Evolutionary conservation across 108 stramenopile genomes (phyloP), one percentile per base, ranked within the genome.

Genomic region (Cyclostephanos tholiformis): DNA sequence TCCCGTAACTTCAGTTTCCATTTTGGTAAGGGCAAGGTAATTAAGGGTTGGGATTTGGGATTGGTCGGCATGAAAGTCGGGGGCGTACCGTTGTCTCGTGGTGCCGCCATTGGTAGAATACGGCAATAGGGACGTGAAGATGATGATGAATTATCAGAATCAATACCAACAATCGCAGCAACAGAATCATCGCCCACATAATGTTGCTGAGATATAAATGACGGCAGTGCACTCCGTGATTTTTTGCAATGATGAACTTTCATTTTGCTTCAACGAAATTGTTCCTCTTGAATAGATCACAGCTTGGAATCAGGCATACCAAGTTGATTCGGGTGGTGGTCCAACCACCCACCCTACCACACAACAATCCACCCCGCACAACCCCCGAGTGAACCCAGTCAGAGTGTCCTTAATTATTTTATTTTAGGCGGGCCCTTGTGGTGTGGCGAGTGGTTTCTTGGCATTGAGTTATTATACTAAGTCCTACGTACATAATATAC

Each of bases 91-190:
- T 22, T 44, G 84, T 19, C 62, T 97, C 3, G 80, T 87, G 59
- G 85, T 97, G 10, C 95, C 95, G n/a, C 82, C 92, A 5, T 67
- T 74, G 57, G 78, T 87, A 29, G 96, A 87, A 1, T 97, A 93
- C 58, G 89, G 91, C n/a, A 65, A 63, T 29, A 67, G 79, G 50
- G 89, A 89, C 65, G 4, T 36, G 36, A 36, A 4, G 36, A 36
- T 36, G 36, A 6, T 12, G 41, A 41, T 41, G 12, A 41, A 41
- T 1, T 1, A 9, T 10, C 41, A 41, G 41, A 41, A 61, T 72
- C 25, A 36, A 48, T 36, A 20, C 51, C 46, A 14, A 17, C 29
- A 9, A 32, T 32, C 4, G 32, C 32, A 32, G 7, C 7, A 41
- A 12, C 41, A 10, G 41, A 41, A 61, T 72, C 25, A 36, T 50